Percentiles rank a stretch among this genome's conserved stretches.
Evolutionary conservation across 2,329 filamentous ascomycete genomes (phyloP).

Genomic region (Lasiodiplodia gonubiensis): DNA sequence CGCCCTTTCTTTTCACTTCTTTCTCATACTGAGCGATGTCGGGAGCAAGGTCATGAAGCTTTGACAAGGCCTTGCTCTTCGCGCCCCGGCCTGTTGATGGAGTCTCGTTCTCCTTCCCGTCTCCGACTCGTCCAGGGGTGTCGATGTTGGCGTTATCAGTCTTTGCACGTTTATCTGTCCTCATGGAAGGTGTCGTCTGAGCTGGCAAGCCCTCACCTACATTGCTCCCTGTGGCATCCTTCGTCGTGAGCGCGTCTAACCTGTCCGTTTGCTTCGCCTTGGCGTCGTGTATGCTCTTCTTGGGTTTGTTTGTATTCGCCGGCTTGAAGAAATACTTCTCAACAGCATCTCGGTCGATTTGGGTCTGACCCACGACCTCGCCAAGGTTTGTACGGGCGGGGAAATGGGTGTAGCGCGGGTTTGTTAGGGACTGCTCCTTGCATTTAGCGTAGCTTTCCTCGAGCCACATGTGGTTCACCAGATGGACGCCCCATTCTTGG

Average conservation of each 20-base stretch:
- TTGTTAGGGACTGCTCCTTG: constrained; percentile 72
- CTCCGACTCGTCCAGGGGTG: constrained; percentile 57
- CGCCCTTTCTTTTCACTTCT: constrained; percentile 82
- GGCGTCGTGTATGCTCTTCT: background rate
- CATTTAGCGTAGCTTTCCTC: constrained; percentile 97
- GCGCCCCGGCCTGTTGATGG: constrained; percentile 83
- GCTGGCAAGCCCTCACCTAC: constrained; percentile 33
- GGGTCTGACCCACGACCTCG: constrained; percentile 89
- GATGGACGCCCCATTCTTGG: constrained; percentile 86
- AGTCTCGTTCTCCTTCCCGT: constrained; percentile 82
- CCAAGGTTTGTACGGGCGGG: constrained; percentile 88
- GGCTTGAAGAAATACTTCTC: constrained; percentile 65
- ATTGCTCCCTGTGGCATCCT: constrained; percentile 20
- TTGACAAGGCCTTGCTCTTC: constrained; percentile 81
- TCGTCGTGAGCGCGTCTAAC: constrained; percentile 36
- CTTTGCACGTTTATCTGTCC: constrained; percentile 39
- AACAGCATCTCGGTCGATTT: constrained; percentile 73
- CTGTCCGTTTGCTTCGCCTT: constrained; percentile 7
- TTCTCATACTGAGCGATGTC: constrained; percentile 93
- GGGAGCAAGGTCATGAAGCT: constrained; percentile 75
- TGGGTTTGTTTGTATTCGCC: background rate
- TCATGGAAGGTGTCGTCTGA: constrained; percentile 36
- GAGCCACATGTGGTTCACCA: constrained; percentile 95
- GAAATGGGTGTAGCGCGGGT: constrained; percentile 82
- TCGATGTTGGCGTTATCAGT: constrained; percentile 40